phyloP scores from a whole-genome alignment of 148 eudicot species.

The Heliamphora exappendiculata region DNA sequence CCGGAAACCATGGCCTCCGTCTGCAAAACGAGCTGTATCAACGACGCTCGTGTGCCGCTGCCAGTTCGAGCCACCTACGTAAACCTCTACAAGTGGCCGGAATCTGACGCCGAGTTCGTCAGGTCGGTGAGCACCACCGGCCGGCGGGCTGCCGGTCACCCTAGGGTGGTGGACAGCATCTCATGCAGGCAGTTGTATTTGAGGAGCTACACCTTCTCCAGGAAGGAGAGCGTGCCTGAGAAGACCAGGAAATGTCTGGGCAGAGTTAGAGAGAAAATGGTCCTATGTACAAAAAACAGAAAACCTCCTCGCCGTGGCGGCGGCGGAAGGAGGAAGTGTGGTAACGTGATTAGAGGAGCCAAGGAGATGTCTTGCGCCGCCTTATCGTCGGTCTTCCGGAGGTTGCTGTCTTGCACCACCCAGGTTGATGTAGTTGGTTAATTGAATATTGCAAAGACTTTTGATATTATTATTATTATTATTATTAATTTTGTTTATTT shows the following conservation, averaged over 20 bases:
- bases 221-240: slow-evolving; percentile 56
- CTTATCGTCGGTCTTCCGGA: slow-evolving; percentile 24
- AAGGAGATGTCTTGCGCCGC: slow-evolving; percentile 26
- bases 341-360: slow-evolving; percentile 17
- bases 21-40: slow-evolving; percentile 49
- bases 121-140: slow-evolving; percentile 36
- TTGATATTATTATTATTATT: not conserved
- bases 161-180: slow-evolving; percentile 68
- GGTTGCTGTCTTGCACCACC: slow-evolving; percentile 33
- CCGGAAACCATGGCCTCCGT: slow-evolving; percentile 36
- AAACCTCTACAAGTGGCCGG: slow-evolving; percentile 88
- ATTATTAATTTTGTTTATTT: not conserved
- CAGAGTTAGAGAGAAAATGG: slow-evolving; percentile 42
- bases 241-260: slow-evolving; percentile 64
- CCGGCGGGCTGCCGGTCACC: slow-evolving; percentile 14
- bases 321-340: slow-evolving; percentile 6
- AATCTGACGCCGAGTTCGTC: slow-evolving; percentile 74
- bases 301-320: not conserved
- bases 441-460: not conserved
- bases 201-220: slow-evolving; percentile 70
- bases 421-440: slow-evolving; percentile 31
- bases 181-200: slow-evolving; percentile 76
- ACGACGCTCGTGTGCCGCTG: slow-evolving; percentile 26
- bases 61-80: slow-evolving; percentile 59
- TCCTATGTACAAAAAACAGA: not conserved